A percentile compares a stretch with the other conserved stretches of the same genome.
phyloP scores from a whole-genome alignment of 108 stramenopile genomes.

The Mayamaea pseudoterrestris region DNA sequence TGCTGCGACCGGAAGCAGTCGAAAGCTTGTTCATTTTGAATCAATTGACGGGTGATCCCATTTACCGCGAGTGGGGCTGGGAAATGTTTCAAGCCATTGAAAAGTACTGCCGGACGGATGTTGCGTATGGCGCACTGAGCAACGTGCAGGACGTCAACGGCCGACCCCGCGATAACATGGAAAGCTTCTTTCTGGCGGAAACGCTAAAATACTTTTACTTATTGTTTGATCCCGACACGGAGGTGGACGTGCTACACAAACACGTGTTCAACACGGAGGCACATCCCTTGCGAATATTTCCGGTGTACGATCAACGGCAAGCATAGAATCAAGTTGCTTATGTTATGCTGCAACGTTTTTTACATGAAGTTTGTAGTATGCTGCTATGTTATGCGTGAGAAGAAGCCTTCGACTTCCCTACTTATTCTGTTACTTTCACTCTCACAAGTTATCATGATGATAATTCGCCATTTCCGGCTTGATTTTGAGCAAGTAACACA shows the following conservation, averaged over 20 bases:
- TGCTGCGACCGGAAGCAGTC: slow-evolving; percentile 87
- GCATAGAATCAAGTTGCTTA: background rate
- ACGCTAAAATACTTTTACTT: slow-evolving; percentile 94
- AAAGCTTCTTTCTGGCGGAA: slow-evolving; percentile 94
- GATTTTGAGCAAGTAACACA: too few species aligned
- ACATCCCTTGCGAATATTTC: slow-evolving; percentile 73
- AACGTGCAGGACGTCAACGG: slow-evolving; percentile 38
- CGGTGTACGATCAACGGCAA: slow-evolving; percentile 5
- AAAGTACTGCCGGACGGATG: slow-evolving; percentile 63
- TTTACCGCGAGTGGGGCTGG: slow-evolving; percentile 97
- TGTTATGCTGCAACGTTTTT: too few species aligned
- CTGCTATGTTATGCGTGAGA: too few species aligned
- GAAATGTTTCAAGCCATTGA: slow-evolving; percentile 91
- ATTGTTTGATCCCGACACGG: slow-evolving; percentile 85
- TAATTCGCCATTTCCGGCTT: too few species aligned
- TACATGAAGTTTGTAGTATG: too few species aligned
- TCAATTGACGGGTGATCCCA: slow-evolving; percentile 84
- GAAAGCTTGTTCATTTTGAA: slow-evolving; percentile 58
- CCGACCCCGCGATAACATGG: slow-evolving; percentile 74
- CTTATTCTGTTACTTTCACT: too few species aligned
- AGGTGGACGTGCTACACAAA: slow-evolving; percentile 69
- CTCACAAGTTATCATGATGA: too few species aligned
- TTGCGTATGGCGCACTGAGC: slow-evolving; percentile 66
- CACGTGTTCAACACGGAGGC: slow-evolving; percentile 98
- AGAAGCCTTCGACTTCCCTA: too few species aligned